phyloP scores from a whole-genome alignment of 1,139 yeast species.

The Pichia kudriavzevii region DNA sequence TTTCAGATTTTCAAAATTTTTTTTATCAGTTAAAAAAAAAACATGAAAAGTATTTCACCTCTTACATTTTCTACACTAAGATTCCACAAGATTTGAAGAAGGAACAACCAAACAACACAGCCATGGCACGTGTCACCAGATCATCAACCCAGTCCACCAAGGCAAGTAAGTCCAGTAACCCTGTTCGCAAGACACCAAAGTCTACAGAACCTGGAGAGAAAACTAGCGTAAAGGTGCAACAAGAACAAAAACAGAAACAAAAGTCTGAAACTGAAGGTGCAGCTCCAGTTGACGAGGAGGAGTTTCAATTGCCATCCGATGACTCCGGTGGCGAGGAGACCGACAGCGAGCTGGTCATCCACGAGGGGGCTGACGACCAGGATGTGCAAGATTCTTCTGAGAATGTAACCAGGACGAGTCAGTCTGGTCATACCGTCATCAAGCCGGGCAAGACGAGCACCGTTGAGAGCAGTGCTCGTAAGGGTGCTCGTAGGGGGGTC shows the following conservation, averaged over 20 bases:
- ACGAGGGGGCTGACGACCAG: slow-evolving; percentile 12
- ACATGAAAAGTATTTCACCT: neutral
- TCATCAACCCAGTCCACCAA: neutral
- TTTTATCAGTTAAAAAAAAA: neutral
- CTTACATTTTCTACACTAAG: no score
- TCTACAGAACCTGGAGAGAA: slow-evolving; percentile 1
- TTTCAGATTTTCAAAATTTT: neutral
- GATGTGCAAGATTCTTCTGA: no score
- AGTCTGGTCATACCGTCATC: slow-evolving; percentile 25
- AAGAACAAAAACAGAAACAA: slow-evolving; percentile 3
- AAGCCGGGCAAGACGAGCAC: no score
- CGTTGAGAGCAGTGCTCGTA: slow-evolving; percentile 19
- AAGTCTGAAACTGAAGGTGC: slow-evolving; percentile 11
- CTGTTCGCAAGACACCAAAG: slow-evolving; percentile 2
- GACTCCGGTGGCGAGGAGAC: slow-evolving; percentile 15
- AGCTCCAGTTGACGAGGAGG: slow-evolving; percentile 13
- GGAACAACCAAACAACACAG: neutral
- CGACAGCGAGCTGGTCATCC: slow-evolving; percentile 12
- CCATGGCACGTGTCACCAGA: slow-evolving; percentile 5
- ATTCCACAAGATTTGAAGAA: no score
- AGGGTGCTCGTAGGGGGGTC: slow-evolving; percentile 45
- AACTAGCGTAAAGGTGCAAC: slow-evolving; percentile 5
- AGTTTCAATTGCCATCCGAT: slow-evolving; percentile 14
- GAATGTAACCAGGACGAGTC: slow-evolving; percentile 7
- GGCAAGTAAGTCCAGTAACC: no score